Evolutionary conservation across 176 grass and related monocot species (phyloP).

Genomic region (Bonia amplexicaulis): DNA sequence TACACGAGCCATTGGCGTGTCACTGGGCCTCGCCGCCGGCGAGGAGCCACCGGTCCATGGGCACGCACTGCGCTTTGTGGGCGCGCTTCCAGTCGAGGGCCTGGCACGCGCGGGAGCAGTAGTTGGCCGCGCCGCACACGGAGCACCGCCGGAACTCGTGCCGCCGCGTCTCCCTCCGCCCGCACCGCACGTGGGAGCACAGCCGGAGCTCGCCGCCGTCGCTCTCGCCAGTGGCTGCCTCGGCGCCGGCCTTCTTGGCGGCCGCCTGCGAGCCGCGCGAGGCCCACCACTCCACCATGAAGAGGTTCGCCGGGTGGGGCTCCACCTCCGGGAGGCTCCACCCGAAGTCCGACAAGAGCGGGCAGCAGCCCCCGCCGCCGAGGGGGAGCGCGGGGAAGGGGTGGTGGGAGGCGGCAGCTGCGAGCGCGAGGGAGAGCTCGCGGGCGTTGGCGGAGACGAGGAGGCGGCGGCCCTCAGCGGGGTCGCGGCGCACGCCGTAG

Average conservation of each 20-base stretch:
- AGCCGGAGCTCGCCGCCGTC: slow-evolving; percentile 30
- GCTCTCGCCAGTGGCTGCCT: background rate
- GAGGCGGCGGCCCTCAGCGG: slow-evolving; percentile 52
- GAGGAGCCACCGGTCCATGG: slow-evolving; percentile 53
- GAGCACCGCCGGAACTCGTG: slow-evolving; percentile 92
- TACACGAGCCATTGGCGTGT: background rate
- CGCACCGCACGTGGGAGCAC: slow-evolving; percentile 66
- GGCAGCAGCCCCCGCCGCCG: background rate
- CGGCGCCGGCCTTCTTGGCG: background rate
- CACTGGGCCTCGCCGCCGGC: slow-evolving; percentile 6
- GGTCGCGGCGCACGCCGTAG: slow-evolving; percentile 60
- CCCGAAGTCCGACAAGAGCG: slow-evolving; percentile 47
- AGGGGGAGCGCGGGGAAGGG: background rate
- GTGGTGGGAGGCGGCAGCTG: background rate
- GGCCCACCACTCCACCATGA: slow-evolving; percentile 70
- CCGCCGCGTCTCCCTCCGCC: slow-evolving; percentile 63
- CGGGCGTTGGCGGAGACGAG: slow-evolving; percentile 60
- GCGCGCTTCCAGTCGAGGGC: slow-evolving; percentile 75
- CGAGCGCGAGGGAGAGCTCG: slow-evolving; percentile 51
- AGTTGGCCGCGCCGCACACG: slow-evolving; percentile 80
- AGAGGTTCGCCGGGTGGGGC: slow-evolving; percentile 63
- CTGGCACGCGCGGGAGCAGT: slow-evolving; percentile 93
- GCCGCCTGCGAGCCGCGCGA: background rate
- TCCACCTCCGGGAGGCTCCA: slow-evolving; percentile 54
- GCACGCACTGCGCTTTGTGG: slow-evolving; percentile 57